Evolutionary conservation across 495 filamentous ascomycete genomes (phyloP).

Genomic region (Penicillium manginii): DNA sequence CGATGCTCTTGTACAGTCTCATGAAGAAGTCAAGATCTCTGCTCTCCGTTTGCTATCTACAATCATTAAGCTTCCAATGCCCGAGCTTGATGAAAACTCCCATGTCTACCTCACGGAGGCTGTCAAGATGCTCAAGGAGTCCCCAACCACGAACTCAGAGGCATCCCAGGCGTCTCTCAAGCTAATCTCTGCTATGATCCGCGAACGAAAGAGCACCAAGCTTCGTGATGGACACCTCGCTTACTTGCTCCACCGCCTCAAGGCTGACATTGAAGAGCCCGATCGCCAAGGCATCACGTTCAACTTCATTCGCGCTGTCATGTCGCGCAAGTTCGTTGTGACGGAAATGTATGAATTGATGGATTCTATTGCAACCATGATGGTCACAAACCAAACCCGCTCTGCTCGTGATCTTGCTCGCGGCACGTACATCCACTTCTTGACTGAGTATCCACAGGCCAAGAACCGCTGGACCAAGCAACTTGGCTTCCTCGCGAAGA

Average conservation of each 20-base stretch:
- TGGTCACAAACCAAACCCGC: conserved; percentile 93
- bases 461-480: conserved; percentile 87
- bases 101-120: conserved; percentile 81
- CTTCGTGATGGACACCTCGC: conserved; percentile 83
- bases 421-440: conserved; percentile 88
- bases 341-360: conserved; percentile 88
- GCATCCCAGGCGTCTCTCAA: conserved; percentile 85
- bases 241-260: conserved; percentile 79
- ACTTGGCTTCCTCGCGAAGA: conserved; percentile 82
- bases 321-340: conserved; percentile 82
- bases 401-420: conserved; percentile 83
- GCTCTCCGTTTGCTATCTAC: conserved; percentile 81
- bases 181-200: conserved; percentile 79
- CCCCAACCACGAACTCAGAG: conserved; percentile 76
- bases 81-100: conserved; percentile 67
- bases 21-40: conserved; percentile 89
- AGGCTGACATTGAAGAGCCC: conserved; percentile 90
- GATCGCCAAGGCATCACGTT: conserved; percentile 89
- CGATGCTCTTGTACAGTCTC: conserved; percentile 76
- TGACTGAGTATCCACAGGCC: conserved; percentile 92
- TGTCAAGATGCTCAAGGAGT: conserved; percentile 76
- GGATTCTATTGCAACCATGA: conserved; percentile 85
- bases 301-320: conserved; percentile 85
- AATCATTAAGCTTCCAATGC: conserved; percentile 81
- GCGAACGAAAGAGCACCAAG: conserved; percentile 72